Percentiles rank a stretch among this genome's conserved stretches.
Conservation (phyloP, 2,329 filamentous ascomycete species). For the Ceratocystis harringtonii region DNA sequence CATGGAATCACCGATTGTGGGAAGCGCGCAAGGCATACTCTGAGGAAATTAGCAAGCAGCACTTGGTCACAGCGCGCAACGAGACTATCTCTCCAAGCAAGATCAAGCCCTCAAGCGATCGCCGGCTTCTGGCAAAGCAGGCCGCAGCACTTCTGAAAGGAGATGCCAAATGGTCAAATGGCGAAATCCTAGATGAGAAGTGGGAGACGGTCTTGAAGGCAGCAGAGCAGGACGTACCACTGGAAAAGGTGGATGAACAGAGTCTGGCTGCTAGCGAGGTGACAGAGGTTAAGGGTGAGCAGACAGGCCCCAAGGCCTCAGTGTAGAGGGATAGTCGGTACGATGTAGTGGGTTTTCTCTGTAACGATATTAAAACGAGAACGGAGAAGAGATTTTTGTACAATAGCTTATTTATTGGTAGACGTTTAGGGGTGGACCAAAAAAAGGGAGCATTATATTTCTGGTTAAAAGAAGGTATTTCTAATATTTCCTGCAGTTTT, state of each 20-base stretch:
- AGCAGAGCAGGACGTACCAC: conserved; percentile 19
- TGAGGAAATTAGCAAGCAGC: conserved; percentile 24
- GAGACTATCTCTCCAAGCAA: conserved; percentile 10
- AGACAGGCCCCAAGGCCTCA: neutral
- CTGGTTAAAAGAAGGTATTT: neutral
- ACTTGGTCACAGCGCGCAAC: conserved; percentile 18
- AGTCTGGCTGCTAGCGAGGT: neutral
- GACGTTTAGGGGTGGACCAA: neutral
- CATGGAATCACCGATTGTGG: conserved; percentile 51
- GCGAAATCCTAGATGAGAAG: conserved; percentile 31
- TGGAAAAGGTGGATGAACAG: conserved; percentile 20
- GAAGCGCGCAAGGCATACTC: conserved; percentile 36
- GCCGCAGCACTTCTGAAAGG: conserved; percentile 48
- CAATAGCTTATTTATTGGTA: conserved; percentile 18
- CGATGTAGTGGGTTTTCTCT: neutral
- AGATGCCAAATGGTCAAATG: conserved; percentile 44
- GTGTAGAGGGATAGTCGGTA: conserved; percentile 4
- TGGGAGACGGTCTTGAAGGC: conserved; percentile 27
- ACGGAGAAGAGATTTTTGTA: conserved; percentile 18
- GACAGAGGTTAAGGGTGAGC: neutral
- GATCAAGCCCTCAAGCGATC: conserved; percentile 28
- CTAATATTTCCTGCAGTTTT: neutral
- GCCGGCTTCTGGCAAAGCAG: conserved; percentile 38
- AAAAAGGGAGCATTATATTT: neutral
- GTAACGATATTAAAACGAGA: conserved; percentile 9